Evolutionary conservation across 1,284 basidiomycete species (phyloP), one percentile per base, ranked within the genome.

Genomic region (Ustilago sp.): DNA sequence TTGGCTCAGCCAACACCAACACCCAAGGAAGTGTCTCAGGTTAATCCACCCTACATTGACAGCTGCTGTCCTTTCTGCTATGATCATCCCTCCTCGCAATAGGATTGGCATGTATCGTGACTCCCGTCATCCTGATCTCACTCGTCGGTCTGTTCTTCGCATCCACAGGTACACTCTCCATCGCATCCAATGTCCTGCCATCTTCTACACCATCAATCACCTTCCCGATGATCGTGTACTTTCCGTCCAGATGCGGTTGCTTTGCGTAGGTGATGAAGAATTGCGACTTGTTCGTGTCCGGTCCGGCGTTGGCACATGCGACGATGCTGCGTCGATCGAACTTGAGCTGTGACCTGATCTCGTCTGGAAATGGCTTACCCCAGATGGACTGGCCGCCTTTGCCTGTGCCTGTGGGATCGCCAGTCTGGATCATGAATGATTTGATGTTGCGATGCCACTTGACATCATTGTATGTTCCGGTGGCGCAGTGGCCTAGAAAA

Each of bases 401-500:
- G 1, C 97, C 96, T 2, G 95, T 99, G 1, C 97, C 96, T 0
- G 94, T 95, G 2, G 95, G 95, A 86, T 99, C 95, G 54, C 95
- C 96, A 0, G 94, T 95, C 90, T 98, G 95, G 31, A 94, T 90
- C 95, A 98, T 98, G 86, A 98, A 98, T 0, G 74, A 59, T 39
- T 74, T 75, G 70, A 83, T 82, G 57, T 83, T 87, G 70, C 90
- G 87, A 87, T 98, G 96, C 87, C 96, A 98, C 32, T 96, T 88
- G 81, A 91, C 93, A 68, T 89, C 89, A 86, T 97, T 90, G 87
- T 95, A 99, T 80, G 92, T 92, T 47, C 92, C 92, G 11, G 94
- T 92, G 11, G 95, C 96, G 83, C 93, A 95, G 17, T 98, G 89
- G 0, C 94, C 95, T 31, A 99, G 89, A 85, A 99, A 99, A 88